These are phyloP conservation scores for Capsella rubella DNA, from an alignment of 441 rosid genomes.

Conservation along the genomic window DNA sequence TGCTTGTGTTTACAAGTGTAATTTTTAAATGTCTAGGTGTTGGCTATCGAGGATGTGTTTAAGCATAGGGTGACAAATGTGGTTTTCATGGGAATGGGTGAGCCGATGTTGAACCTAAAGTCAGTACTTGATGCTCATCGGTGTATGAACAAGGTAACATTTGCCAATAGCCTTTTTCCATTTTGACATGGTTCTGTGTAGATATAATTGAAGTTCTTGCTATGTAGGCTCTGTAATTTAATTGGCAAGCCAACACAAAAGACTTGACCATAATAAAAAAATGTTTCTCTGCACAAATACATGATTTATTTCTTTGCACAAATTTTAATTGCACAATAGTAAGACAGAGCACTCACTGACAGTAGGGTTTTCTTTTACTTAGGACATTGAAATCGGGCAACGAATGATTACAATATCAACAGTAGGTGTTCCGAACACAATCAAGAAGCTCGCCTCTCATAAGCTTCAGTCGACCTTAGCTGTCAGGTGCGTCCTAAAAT, in stretches of 20 bases:
- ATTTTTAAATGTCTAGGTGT: slow-evolving; percentile 55
- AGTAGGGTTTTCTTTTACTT: slow-evolving; percentile 33
- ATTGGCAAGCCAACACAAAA: slow-evolving; percentile 15
- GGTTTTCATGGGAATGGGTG: slow-evolving; percentile 99
- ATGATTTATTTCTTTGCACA: background rate
- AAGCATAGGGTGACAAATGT: slow-evolving; percentile 94
- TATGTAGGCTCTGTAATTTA: background rate
- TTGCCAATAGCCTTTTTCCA: slow-evolving; percentile 15
- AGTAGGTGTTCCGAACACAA: slow-evolving; percentile 97
- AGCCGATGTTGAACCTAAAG: slow-evolving; percentile 94
- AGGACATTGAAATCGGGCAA: slow-evolving; percentile 98
- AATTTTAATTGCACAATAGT: background rate
- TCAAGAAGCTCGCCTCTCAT: slow-evolving; percentile 84
- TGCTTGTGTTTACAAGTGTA: slow-evolving; percentile 26
- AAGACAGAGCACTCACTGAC: slow-evolving; percentile 27
- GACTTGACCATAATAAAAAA: background rate
- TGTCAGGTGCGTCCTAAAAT: slow-evolving; percentile 63
- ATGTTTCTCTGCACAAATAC: background rate
- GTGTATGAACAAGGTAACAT: slow-evolving; percentile 83
- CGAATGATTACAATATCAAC: slow-evolving; percentile 97
- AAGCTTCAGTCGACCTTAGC: slow-evolving; percentile 98
- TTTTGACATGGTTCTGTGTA: slow-evolving; percentile 11
- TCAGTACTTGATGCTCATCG: slow-evolving; percentile 89
- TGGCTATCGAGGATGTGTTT: slow-evolving; percentile 90
- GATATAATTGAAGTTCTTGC: slow-evolving; percentile 5